Percentiles rank a stretch among this genome's conserved stretches.
phyloP scores from a whole-genome alignment of 140 eudicot genomes.

The Flaveria floridana region DNA sequence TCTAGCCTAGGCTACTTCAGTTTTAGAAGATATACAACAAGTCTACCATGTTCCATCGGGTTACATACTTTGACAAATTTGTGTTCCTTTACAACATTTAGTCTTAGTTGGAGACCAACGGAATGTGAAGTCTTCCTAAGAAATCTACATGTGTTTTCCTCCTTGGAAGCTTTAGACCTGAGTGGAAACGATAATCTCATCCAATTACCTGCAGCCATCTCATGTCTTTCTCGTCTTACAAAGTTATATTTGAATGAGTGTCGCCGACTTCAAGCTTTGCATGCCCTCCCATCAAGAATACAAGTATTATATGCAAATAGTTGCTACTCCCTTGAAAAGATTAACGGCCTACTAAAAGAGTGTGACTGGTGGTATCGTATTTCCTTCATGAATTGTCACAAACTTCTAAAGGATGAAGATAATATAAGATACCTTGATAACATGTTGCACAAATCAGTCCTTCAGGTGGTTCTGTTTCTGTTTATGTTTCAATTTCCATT shows the following conservation, averaged over 20 bases:
- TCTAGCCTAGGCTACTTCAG: background rate
- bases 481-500: background rate
- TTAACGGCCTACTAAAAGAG: background rate
- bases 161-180: background rate
- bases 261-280: slow-evolving; percentile 1
- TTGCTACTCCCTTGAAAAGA: background rate
- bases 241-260: background rate
- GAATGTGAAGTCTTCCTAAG: background rate
- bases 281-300: slow-evolving; percentile 17
- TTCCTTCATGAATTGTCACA: background rate
- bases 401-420: background rate
- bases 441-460: background rate
- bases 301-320: background rate
- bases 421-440: background rate
- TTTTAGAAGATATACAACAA: background rate
- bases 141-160: background rate
- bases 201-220: slow-evolving; percentile 3
- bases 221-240: background rate
- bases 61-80: background rate
- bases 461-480: background rate
- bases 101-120: background rate
- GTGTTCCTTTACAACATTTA: background rate
- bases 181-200: background rate
- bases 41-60: background rate
- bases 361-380: background rate